Percentiles rank a stretch among this genome's conserved stretches.
phyloP scores from a whole-genome alignment of 192 early-diverging fungal species.

The Podila minutissima region DNA sequence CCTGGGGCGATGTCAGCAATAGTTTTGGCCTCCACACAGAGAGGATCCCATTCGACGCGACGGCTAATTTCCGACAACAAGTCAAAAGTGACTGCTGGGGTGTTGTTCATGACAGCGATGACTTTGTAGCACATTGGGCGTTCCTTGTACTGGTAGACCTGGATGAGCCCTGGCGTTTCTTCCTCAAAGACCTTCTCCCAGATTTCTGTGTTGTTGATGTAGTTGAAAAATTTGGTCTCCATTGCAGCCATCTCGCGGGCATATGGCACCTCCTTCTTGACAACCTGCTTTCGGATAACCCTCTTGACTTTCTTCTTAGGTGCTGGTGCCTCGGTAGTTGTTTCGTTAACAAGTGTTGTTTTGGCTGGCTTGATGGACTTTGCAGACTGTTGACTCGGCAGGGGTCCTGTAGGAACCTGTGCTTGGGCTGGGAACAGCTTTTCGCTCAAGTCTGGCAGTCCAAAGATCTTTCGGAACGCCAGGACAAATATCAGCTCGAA shows the following conservation, averaged over 20 bases:
- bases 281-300: background rate
- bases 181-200: constrained; percentile 52
- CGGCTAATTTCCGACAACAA: constrained; percentile 26
- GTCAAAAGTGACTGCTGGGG: constrained; percentile 45
- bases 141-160: constrained; percentile 40
- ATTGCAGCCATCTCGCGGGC: constrained; percentile 26
- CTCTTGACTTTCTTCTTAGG: constrained; percentile 13
- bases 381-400: background rate
- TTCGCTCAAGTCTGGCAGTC: constrained; percentile 38
- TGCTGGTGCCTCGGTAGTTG: background rate
- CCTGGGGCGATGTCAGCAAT: constrained; percentile 27
- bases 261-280: constrained; percentile 19
- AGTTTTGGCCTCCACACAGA: constrained; percentile 42
- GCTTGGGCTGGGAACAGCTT: constrained; percentile 33
- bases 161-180: constrained; percentile 5
- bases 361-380: constrained; percentile 13
- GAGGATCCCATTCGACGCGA: constrained; percentile 38
- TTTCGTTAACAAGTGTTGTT: constrained; percentile 4
- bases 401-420: background rate
- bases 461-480: constrained; percentile 47
- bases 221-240: constrained; percentile 44
- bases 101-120: constrained; percentile 33
- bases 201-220: constrained; percentile 30
- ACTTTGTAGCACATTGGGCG: constrained; percentile 51
- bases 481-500: constrained; percentile 53